Percentiles rank a stretch among this genome's conserved stretches.
These are phyloP conservation scores for Leccinum subfulvum DNA, from an alignment of 1,284 basidiomycete species.

Conservation along the genomic window DNA sequence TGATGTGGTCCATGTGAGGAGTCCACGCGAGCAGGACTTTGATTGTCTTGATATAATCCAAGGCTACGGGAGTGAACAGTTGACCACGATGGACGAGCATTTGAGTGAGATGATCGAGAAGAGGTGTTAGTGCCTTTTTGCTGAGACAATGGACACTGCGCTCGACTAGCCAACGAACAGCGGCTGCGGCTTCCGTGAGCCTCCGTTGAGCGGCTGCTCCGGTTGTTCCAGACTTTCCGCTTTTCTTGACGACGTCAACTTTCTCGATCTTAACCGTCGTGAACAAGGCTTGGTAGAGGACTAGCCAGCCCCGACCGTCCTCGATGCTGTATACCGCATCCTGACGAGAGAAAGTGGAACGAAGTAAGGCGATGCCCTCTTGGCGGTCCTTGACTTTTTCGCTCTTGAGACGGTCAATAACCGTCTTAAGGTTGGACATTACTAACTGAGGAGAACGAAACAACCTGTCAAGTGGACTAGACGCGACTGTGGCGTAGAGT, in stretches of 20 bases:
- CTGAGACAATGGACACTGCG: constrained; percentile 53
- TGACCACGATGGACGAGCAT: constrained; percentile 56
- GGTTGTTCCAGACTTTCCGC: constrained; percentile 33
- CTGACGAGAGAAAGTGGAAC: constrained; percentile 59
- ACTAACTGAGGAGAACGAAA: neutral
- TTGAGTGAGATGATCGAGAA: constrained; percentile 69
- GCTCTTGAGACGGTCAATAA: constrained; percentile 56
- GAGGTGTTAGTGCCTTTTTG: constrained; percentile 48
- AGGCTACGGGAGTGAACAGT: constrained; percentile 65
- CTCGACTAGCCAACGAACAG: constrained; percentile 71
- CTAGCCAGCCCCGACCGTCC: constrained; percentile 59
- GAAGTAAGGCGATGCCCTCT: constrained; percentile 60
- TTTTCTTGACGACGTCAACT: constrained; percentile 49
- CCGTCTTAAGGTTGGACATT: constrained; percentile 45
- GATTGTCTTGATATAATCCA: constrained; percentile 83
- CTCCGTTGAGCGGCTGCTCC: constrained; percentile 50
- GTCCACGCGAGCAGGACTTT: constrained; percentile 59
- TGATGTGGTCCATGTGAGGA: constrained; percentile 80
- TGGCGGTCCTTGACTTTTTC: constrained; percentile 74
- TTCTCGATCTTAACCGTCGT: constrained; percentile 64
- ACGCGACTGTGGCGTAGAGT: constrained; percentile 15
- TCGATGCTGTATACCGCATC: constrained; percentile 54
- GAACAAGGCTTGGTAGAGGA: constrained; percentile 76
- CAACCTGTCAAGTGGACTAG: constrained; percentile 1
- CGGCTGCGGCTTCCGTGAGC: constrained; percentile 61